phyloP scores from a whole-genome alignment of 768 basidiomycete genomes.

The Austroboletus eburneus region DNA sequence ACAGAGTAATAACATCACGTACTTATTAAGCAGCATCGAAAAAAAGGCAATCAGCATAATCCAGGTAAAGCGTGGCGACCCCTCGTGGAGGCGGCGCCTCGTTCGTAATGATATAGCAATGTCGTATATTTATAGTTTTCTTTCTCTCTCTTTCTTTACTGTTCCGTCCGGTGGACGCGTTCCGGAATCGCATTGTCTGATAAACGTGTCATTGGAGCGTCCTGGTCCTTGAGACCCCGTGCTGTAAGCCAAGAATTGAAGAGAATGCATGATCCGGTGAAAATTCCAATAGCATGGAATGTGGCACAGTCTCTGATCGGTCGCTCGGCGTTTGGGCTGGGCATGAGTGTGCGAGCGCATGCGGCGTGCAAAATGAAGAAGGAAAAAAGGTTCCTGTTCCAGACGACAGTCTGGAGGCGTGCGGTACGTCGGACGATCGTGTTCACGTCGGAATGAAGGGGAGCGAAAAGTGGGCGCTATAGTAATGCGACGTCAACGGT shows the following conservation, averaged over 20 bases:
- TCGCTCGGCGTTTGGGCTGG: too few species aligned
- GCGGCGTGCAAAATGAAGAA: too few species aligned
- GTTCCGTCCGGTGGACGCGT: slow-evolving; percentile 21
- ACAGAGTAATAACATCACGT: neutral
- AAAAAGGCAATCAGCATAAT: neutral
- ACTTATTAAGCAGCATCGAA: neutral
- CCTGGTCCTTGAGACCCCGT: neutral
- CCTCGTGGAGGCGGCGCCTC: neutral
- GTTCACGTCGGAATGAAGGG: too few species aligned
- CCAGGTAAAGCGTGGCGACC: neutral
- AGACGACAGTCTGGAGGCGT: too few species aligned
- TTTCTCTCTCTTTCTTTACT: slow-evolving; percentile 6
- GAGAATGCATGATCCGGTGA: too few species aligned
- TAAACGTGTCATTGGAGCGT: slow-evolving; percentile 25
- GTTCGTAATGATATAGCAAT: neutral
- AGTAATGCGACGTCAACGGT: too few species aligned
- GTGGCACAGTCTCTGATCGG: too few species aligned
- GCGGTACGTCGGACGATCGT: too few species aligned
- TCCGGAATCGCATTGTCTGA: slow-evolving; percentile 18
- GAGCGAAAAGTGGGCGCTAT: too few species aligned
- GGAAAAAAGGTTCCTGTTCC: neutral
- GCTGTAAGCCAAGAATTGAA: too few species aligned
- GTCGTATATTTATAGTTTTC: slow-evolving; percentile 9
- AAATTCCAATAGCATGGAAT: too few species aligned
- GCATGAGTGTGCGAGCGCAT: too few species aligned